phyloP scores from a whole-genome alignment of 208 protist genomes.

The Leishmania turanica region DNA sequence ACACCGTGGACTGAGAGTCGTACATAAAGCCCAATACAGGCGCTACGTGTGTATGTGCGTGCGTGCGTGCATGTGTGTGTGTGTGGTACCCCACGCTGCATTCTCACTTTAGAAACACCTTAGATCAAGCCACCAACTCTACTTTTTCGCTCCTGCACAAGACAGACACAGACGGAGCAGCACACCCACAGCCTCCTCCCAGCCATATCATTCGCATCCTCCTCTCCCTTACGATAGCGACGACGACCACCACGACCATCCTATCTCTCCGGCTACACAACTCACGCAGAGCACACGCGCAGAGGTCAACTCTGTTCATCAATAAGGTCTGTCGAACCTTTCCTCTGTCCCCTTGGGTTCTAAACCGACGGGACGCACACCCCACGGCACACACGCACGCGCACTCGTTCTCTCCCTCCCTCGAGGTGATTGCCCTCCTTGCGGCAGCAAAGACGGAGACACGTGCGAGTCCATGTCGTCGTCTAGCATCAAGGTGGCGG shows the following conservation, averaged over 20 bases:
- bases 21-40: not conserved
- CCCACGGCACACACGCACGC: not conserved
- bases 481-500: conserved; percentile 87
- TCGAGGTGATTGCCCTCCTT: too few relatives aligned
- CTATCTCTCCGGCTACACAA: not conserved
- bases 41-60: not conserved
- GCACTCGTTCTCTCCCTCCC: not conserved
- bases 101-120: not conserved
- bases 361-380: not conserved
- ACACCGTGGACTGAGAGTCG: not conserved
- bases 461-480: conserved; percentile 20
- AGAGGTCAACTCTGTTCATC: not conserved
- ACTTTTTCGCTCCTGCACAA: not conserved
- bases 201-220: not conserved
- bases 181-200: not conserved
- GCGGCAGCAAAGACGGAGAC: not conserved
- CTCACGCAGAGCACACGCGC: not conserved
- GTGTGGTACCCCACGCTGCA: not conserved
- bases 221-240: not conserved
- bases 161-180: conserved; percentile 6
- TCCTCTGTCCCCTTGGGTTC: too few relatives aligned
- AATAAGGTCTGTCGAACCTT: not conserved
- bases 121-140: not conserved
- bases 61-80: not conserved
- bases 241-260: not conserved